Base-by-base conservation (phyloP, 495 filamentous ascomycete genomes). In the Neurospora terricola region DNA sequence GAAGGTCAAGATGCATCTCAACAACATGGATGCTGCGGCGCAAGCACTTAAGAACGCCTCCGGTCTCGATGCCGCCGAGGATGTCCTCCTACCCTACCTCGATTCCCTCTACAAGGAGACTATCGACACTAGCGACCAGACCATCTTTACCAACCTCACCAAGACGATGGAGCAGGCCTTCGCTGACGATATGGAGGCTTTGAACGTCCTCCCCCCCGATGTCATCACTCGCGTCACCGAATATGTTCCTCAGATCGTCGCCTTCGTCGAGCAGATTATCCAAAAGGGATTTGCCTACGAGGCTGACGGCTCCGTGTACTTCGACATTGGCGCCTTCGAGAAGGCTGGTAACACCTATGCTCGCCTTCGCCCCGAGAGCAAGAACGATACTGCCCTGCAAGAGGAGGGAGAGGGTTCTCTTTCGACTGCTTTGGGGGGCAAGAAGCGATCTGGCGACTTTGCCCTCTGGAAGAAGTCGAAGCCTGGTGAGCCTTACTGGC, bases 391-490 rank as follows among this genome's bases (percentile, higher is more conserved):
- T 79, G 89, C 89, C 7, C 82, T 97, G 34, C 88, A 91, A 73
- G 94, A 92, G 5, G 95, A 99, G 77, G 96, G 96, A 36, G 96
- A 99, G 75, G 96, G 96, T 3, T 89, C 93, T 0, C 78, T 98
- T 62, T 88, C 91, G 1, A 91, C 91, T 81, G 88, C 87, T 82
- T 21, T 87, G 78, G 71, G 90, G 83, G 84, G 83, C 30, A 96
- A 97, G 80, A 88, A 89, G 37, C 88, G 88, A 9, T 82, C 88
- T 3, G 89, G 90, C 4, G 95, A 99, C 78, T 99, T 99, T 82
- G 96, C 94, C 3, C 85, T 98, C 5, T 97, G 94, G 95, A 99
- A 99, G 82, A 88, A 91, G 43, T 94, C 91, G 0, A 98, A 96
- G 82, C 88, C 92, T 5, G 95, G 96, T 43, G 96, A 99, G 84